Conservation (phyloP, 2,329 filamentous ascomycete species). For the Ceratocystis alfenasii region DNA sequence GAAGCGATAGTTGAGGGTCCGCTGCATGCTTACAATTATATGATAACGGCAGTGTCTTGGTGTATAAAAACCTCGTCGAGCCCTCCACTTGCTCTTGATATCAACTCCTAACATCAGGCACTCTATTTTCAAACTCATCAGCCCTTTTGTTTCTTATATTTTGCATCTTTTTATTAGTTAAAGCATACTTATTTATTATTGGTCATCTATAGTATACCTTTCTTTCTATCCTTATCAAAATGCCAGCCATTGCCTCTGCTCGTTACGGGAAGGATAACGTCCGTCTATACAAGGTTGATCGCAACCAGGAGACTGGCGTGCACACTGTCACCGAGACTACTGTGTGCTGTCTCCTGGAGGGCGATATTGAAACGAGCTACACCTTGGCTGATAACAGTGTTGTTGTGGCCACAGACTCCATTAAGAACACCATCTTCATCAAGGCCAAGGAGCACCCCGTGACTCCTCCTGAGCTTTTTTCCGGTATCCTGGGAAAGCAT, state of each 20-base stretch:
- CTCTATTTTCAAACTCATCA: not conserved
- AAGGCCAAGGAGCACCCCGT: slow-evolving; percentile 88
- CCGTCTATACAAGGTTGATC: slow-evolving; percentile 89
- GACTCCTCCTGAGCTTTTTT: slow-evolving; percentile 85
- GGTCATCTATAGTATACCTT: not conserved
- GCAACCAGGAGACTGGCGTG: slow-evolving; percentile 59
- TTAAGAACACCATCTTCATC: slow-evolving; percentile 96
- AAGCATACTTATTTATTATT: not conserved
- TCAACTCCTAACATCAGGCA: not conserved
- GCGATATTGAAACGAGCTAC: slow-evolving; percentile 82
- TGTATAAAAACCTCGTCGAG: not conserved
- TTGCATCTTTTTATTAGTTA: not conserved
- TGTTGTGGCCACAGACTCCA: slow-evolving; percentile 90
- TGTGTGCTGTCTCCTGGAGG: slow-evolving; percentile 82
- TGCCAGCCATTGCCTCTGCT: slow-evolving; percentile 50
- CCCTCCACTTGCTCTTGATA: not conserved
- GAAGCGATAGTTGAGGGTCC: not conserved
- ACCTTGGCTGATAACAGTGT: slow-evolving; percentile 89
- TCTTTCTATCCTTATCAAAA: slow-evolving; percentile 26
- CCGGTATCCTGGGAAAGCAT: slow-evolving; percentile 70
- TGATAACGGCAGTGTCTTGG: not conserved
- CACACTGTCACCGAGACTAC: slow-evolving; percentile 93
- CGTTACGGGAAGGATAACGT: slow-evolving; percentile 96
- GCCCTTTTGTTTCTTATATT: not conserved
- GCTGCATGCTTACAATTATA: not conserved